Conservation (phyloP, 1,284 basidiomycete species). For the Naganishia sp. region DNA sequence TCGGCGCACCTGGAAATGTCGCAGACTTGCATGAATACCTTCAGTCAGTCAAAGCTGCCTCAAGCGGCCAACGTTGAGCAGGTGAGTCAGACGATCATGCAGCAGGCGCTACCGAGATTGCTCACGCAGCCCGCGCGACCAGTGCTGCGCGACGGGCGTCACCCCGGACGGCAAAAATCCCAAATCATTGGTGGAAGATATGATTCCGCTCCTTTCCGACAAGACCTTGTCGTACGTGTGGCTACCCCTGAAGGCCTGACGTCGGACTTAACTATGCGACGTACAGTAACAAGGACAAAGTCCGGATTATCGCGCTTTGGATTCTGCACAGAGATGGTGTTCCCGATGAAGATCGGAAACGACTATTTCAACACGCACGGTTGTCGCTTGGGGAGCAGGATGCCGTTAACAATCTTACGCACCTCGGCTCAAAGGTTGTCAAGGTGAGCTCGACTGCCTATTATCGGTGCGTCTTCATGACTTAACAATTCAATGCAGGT, state of each 20-base stretch:
- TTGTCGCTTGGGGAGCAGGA: slow-evolving; percentile 88
- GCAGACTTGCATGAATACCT: slow-evolving; percentile 92
- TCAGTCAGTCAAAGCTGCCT: slow-evolving; percentile 83
- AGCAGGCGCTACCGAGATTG: neutral
- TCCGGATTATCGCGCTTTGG: slow-evolving; percentile 94
- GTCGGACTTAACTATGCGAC: too few relatives aligned
- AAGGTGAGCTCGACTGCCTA: slow-evolving; percentile 62
- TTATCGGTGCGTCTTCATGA: neutral
- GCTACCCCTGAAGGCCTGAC: neutral
- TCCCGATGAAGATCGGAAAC: slow-evolving; percentile 90
- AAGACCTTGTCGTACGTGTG: slow-evolving; percentile 70
- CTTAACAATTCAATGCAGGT: slow-evolving; percentile 40
- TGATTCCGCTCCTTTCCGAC: slow-evolving; percentile 94
- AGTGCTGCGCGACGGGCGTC: slow-evolving; percentile 88
- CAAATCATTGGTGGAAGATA: slow-evolving; percentile 92
- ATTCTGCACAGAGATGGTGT: slow-evolving; percentile 95
- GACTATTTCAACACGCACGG: slow-evolving; percentile 95
- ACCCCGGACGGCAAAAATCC: slow-evolving; percentile 87
- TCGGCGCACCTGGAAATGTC: slow-evolving; percentile 97
- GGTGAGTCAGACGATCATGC: slow-evolving; percentile 55
- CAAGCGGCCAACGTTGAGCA: slow-evolving; percentile 91
- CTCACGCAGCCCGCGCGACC: neutral
- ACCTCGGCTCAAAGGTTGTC: slow-evolving; percentile 80
- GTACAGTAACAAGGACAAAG: slow-evolving; percentile 80
- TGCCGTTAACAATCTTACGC: slow-evolving; percentile 81